Percentiles rank a stretch among this genome's conserved stretches.
These are phyloP conservation scores for Multifurca ochricompacta DNA, from an alignment of 768 basidiomycete species.

Conservation along the genomic window DNA sequence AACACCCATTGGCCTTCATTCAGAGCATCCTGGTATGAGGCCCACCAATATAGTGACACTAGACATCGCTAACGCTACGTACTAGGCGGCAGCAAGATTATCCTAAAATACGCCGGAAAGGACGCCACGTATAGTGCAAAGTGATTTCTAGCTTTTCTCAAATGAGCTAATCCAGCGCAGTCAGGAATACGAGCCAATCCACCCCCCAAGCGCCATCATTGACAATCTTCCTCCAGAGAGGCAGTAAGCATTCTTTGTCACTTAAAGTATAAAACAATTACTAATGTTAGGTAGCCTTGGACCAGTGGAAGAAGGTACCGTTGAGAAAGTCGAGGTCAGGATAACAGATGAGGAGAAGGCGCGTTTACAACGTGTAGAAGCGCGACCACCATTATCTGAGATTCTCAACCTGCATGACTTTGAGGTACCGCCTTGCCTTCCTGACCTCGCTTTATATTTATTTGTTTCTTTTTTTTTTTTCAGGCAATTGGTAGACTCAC, in stretches of 20 bases:
- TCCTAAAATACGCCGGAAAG: slow-evolving; percentile 48
- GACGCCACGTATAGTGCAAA: slow-evolving; percentile 34
- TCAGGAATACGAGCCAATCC: slow-evolving; percentile 78
- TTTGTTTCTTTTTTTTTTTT: slow-evolving; percentile 2
- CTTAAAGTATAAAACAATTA: background rate
- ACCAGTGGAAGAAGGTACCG: slow-evolving; percentile 58
- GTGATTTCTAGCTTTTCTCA: background rate
- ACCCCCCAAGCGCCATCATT: slow-evolving; percentile 75
- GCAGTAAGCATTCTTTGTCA: slow-evolving; percentile 33
- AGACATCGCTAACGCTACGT: background rate
- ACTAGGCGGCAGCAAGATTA: slow-evolving; percentile 42
- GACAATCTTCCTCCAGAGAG: slow-evolving; percentile 77
- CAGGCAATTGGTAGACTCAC: slow-evolving; percentile 77
- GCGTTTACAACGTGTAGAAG: slow-evolving; percentile 50
- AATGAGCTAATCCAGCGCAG: slow-evolving; percentile 10
- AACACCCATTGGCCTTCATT: too few species aligned
- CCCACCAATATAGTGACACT: background rate
- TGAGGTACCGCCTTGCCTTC: slow-evolving; percentile 45
- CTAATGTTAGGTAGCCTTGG: slow-evolving; percentile 42
- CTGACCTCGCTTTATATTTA: background rate
- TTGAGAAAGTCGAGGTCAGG: slow-evolving; percentile 52
- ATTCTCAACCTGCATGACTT: slow-evolving; percentile 92
- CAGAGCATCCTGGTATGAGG: slow-evolving; percentile 19
- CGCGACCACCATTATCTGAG: slow-evolving; percentile 66
- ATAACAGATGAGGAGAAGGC: slow-evolving; percentile 66